Base-by-base conservation (phyloP, 306 rosid species). In the Fragaria ananassa region DNA sequence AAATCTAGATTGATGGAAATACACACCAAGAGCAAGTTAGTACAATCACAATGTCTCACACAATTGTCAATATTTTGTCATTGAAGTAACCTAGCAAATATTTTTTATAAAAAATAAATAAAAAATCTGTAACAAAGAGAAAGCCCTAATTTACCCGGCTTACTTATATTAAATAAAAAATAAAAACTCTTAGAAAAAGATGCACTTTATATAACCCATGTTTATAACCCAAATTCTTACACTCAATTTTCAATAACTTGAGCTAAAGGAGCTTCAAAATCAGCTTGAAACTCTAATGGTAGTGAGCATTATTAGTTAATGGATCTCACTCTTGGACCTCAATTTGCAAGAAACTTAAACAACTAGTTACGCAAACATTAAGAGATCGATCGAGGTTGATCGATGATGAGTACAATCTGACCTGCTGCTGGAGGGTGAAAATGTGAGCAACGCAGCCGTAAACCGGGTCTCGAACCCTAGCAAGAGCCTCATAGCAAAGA, bases 371-470 rank as follows among this genome's bases (percentile, higher is more conserved):
- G 23, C 50, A 44, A 7, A 9, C 9, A 17, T 5, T 31, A 34
- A 34, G 21, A 31, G 1, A 31, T 18, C 34, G 6, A 64, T 14
- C 15, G 39, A 41, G 45, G 12, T 64, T 35, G 69, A 17, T 29
- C 23, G 23, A 61, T 61, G 9, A 61, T 61, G 10, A 61, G 41
- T 61, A 23, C 34, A 34, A 35, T 64, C 67, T 29, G 37, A 93
- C 98, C 98, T 93, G 97, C 35, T 93, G 98, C 61, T 93, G 97
- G 54, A 94, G 97, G 27, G 91, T 81, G 80, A 90, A 91, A 78
- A 94, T 90, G 76, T 94, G 97, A 57, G 77, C 71, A 57, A 90
- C 94, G 58, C 94, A 94, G 63, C 98, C 98, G 42, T 94, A 94
- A 53, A 94, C 93, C 0, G 98, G 98, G 74, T 94, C 98, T 66